Evolutionary conservation across 345 rosid genomes (phyloP).

Genomic region (Salix brachista): DNA sequence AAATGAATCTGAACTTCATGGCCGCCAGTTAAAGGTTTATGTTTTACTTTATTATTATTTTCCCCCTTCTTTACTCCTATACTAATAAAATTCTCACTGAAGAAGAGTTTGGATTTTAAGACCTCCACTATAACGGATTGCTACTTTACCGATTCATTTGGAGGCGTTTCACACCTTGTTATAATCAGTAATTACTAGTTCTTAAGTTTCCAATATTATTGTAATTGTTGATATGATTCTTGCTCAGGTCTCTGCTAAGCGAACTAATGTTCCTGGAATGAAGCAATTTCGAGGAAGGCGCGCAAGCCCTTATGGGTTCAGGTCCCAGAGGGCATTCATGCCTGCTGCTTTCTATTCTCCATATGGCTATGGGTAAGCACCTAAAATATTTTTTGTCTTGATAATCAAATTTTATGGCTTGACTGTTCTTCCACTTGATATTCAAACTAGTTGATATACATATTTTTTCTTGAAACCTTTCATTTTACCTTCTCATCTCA

Average conservation of each 20-base stretch:
- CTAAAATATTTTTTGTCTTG: not conserved
- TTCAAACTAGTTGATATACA: not conserved
- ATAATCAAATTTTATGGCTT: not conserved
- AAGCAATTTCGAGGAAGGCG: conserved; percentile 91
- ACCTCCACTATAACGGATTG: not conserved
- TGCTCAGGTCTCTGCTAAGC: conserved; percentile 83
- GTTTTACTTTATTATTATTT: not conserved
- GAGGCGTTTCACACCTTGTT: not conserved
- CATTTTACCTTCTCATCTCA: not conserved
- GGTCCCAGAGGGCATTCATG: conserved; percentile 81
- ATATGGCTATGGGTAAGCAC: conserved; percentile 73
- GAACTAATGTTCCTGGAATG: conserved; percentile 96
- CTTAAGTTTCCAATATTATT: not conserved
- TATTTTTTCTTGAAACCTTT: not conserved
- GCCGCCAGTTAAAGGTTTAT: conserved; percentile 87
- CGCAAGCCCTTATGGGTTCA: conserved; percentile 52
- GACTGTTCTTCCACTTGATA: not conserved
- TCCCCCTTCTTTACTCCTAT: not conserved
- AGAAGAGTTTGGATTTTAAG: not conserved
- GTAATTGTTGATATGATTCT: conserved; percentile 11
- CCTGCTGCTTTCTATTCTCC: conserved; percentile 64
- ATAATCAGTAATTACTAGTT: not conserved
- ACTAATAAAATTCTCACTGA: not conserved
- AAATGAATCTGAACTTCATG: conserved; percentile 94
- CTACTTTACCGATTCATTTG: not conserved